Conservation (phyloP, 2,329 filamentous ascomycete genomes). For the Sclerotinia sclerotiorum region DNA sequence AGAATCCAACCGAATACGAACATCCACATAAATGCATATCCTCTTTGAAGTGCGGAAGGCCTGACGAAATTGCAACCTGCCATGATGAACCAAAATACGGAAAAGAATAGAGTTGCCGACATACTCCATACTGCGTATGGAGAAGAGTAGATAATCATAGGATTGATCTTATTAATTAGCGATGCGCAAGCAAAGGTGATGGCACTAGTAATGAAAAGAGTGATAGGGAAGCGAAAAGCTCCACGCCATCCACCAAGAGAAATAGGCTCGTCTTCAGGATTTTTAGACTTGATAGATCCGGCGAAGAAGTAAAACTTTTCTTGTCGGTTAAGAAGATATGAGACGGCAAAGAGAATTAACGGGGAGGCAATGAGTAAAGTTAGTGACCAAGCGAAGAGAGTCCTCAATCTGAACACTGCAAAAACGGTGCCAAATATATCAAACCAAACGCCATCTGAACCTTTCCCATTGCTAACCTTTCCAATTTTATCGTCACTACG, state of each 20-base stretch:
- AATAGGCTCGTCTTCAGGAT: constrained; percentile 61
- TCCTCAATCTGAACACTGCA: constrained; percentile 74
- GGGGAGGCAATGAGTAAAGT: constrained; percentile 79
- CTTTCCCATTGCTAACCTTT: constrained; percentile 65
- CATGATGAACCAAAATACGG: constrained; percentile 78
- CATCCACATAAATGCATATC: constrained; percentile 81
- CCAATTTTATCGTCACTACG: constrained; percentile 55
- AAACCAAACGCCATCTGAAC: constrained; percentile 82
- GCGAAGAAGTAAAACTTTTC: constrained; percentile 91
- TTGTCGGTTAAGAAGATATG: constrained; percentile 64
- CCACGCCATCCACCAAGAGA: constrained; percentile 75
- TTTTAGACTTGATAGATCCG: constrained; percentile 55
- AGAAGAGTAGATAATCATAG: constrained; percentile 87
- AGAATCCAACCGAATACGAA: constrained; percentile 72
- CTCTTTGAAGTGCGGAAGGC: constrained; percentile 81
- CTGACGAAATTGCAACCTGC: constrained; percentile 75
- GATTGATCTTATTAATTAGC: constrained; percentile 79
- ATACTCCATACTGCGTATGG: constrained; percentile 86
- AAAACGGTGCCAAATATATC: constrained; percentile 82
- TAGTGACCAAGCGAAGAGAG: constrained; percentile 84
- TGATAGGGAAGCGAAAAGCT: constrained; percentile 79
- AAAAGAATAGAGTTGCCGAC: constrained; percentile 79
- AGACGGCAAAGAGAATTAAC: constrained; percentile 66
- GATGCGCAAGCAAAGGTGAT: constrained; percentile 72
- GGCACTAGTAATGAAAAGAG: constrained; percentile 65